phyloP scores from a whole-genome alignment of 192 early-diverging fungal species.

The Pilaira anomala region DNA sequence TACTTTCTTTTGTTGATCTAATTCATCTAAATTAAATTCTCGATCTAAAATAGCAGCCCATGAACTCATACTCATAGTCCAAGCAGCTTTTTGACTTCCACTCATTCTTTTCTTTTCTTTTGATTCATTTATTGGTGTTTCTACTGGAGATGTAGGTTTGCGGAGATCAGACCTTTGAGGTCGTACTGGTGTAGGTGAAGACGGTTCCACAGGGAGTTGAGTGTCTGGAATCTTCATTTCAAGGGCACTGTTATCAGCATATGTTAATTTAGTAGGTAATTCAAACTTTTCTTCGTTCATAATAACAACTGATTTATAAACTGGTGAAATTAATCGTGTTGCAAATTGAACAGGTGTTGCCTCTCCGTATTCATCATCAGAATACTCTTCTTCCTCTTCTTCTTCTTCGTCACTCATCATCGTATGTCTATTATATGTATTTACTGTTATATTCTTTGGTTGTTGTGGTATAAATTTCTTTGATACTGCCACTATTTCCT shows the following conservation, averaged over 20 bases:
- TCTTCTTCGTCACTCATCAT: not conserved
- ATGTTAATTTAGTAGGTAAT: no score
- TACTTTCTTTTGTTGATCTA: conserved; percentile 9
- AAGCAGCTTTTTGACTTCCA: conserved; percentile 31
- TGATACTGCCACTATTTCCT: no score
- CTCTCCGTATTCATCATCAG: not conserved
- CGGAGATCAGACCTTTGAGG: not conserved
- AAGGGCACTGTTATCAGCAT: no score
- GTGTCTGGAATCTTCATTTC: not conserved
- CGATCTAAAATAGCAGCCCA: conserved; percentile 23
- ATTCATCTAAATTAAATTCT: conserved; percentile 25
- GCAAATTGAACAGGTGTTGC: conserved; percentile 7
- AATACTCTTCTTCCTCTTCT: no score
- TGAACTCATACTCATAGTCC: conserved; percentile 17
- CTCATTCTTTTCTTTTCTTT: conserved; percentile 14
- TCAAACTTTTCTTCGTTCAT: conserved; percentile 1
- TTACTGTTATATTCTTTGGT: not conserved
- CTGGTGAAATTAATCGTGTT: conserved; percentile 6
- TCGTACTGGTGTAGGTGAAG: not conserved
- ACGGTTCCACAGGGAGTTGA: not conserved
- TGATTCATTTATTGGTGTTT: not conserved
- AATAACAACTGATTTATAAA: conserved; percentile 5
- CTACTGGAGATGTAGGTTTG: not conserved
- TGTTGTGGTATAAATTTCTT: not conserved
- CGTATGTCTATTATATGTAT: no score